Evolutionary conservation across 208 protist genomes (phyloP), one percentile per base, ranked within the genome.

Genomic region (Leishmania martiniquensis): DNA sequence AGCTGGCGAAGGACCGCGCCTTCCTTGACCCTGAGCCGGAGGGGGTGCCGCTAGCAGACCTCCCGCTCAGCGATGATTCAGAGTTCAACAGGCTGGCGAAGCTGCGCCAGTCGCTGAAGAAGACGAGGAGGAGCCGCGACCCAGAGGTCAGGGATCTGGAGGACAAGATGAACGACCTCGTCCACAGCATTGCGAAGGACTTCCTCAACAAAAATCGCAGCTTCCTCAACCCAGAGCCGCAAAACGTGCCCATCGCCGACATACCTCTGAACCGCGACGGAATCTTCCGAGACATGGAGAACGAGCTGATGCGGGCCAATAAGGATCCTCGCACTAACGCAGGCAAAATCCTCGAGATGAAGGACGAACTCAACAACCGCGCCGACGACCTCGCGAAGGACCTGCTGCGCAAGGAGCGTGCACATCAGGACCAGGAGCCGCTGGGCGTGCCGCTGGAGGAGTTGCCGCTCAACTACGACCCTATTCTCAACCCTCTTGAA

Each of bases 1-100:
- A 90, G 80, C 54, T 91, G 47, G 87, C 78, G 70, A 90, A 88
- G 80, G 90, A 94, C 73, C 85, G 84, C 57, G 84, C 76, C 25
- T 94, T 93, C 81, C 89, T 93, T 59, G 84, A 95, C 82, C 89
- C 85, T 34, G 89, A 93, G 74, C 93, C 93, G 59, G 90, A 95
- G 82, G 93, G 93, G n/a, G 93, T 97, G 67, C 87, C 90, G 66
- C 90, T 95, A 55, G 72, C 62, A 17, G 71, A 87, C 57, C 77
- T 97, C 34, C 89, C 90, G 25, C 86, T 97, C 52, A 55, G 82
- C 65, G 89, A 81, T 22, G 93, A 97, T 62, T 63, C 75, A 22
- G 63, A 85, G 60, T 97, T 97, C 78, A 82, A 91, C 67, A 81
- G 92, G 59, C 73, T 95, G 44, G 91, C 85, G 39, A 90, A 88